phyloP scores from a whole-genome alignment of 2,329 filamentous ascomycete genomes.

The Penicillium sp. region DNA sequence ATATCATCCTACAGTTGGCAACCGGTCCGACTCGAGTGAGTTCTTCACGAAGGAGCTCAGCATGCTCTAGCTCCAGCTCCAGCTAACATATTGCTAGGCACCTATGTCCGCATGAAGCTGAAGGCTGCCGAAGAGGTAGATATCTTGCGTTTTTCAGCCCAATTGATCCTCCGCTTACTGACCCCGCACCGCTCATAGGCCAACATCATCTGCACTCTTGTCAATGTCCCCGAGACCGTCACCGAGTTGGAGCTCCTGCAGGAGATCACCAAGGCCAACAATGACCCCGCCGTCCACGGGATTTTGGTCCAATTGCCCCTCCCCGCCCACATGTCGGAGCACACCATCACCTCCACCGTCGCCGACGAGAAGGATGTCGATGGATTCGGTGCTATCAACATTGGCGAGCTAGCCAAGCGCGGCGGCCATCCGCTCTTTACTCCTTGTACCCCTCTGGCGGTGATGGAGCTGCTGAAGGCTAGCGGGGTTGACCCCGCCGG shows the following conservation, averaged over 20 bases:
- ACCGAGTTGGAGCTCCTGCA: constrained; percentile 85
- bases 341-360: constrained; percentile 86
- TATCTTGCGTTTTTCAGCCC: background rate
- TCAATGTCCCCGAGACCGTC: constrained; percentile 81
- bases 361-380: constrained; percentile 96
- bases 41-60: constrained; percentile 25
- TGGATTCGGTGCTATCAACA: constrained; percentile 91
- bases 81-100: constrained; percentile 62
- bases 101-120: constrained; percentile 99
- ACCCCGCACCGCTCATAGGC: constrained; percentile 59
- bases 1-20: constrained; percentile 67
- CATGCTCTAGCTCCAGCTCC: background rate
- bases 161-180: constrained; percentile 8
- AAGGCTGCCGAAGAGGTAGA: constrained; percentile 89
- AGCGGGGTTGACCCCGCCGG: constrained; percentile 81
- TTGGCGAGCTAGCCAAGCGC: constrained; percentile 94
- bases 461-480: constrained; percentile 89
- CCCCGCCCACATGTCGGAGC: constrained; percentile 87
- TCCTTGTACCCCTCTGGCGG: constrained; percentile 95
- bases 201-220: constrained; percentile 83
- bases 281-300: constrained; percentile 83
- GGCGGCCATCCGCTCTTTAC: constrained; percentile 87
- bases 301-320: constrained; percentile 93
- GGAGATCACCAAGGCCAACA: constrained; percentile 79
- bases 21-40: constrained; percentile 89